Base-by-base conservation (phyloP, 148 eudicot genomes). In the Vaccinium darrowii region DNA sequence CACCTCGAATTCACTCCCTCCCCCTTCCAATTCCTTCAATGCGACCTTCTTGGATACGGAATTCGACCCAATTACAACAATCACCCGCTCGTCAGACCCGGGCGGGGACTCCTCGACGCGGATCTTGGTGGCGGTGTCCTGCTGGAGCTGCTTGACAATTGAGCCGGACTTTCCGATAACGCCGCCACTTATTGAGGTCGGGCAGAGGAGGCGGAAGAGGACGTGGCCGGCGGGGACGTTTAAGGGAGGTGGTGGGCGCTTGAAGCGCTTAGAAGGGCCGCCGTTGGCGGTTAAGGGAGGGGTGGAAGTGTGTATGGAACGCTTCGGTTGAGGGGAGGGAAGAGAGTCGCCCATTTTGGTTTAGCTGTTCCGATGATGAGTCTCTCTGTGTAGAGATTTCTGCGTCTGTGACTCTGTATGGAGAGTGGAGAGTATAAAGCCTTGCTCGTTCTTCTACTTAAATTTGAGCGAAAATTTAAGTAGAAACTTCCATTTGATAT, bases 151-250 rank as follows among this genome's bases (percentile, higher is more conserved):
- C 84, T 89, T 92, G 85, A 95, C 90, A 7, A 90, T 79, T n/a
- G 92, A 65, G 43, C 98, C 98, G 15, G 92, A 89, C 62, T 92
- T 95, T 0, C 98, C 98, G 78, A 95, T 95, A 78, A 95, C 82
- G 63, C 88, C 93, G 43, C 98, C 92, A 86, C 92, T 79, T 39
- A 88, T 90, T 0, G 98, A 90, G 4, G 87, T 86, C 83, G 91
- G 95, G 91, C 96, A 93, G 85, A 95, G 89, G 71, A 95, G 85
- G 19, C 92, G 93, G 88, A 94, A 86, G 33, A 90, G 69, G 12
- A 86, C 88, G 87, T 91, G 86, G 72, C 90, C 91, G 71, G 89
- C 27, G 58, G 95, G 91, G 79, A 87, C 77, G 81, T 39, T 33
- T n/a, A 84, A 84, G 23, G 86, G 89, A 52, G 84, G 87, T 25